phyloP scores from a whole-genome alignment of 805 yeast species.

The Ogataea populi-albae region DNA sequence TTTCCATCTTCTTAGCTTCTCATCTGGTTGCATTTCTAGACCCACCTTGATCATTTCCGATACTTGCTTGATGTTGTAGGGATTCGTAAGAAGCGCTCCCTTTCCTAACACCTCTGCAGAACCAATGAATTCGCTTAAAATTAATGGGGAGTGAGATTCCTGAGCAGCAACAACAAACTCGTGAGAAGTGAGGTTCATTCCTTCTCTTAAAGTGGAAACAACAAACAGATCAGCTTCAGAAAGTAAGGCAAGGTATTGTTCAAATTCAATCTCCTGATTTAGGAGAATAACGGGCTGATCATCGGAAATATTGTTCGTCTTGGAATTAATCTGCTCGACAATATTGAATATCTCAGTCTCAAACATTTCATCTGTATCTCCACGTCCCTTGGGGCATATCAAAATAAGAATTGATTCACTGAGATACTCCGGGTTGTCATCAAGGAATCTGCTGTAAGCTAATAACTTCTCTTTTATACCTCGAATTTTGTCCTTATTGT shows the following conservation, averaged over 20 bases:
- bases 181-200: constrained; percentile 95
- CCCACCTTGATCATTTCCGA: constrained; percentile 61
- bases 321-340: constrained; percentile 81
- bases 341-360: constrained; percentile 73
- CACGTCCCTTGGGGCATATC: constrained; percentile 63
- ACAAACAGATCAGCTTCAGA: constrained; percentile 84
- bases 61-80: constrained; percentile 78
- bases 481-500: constrained; percentile 80
- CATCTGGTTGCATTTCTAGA: constrained; percentile 62
- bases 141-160: constrained; percentile 72
- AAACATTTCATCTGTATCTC: constrained; percentile 52
- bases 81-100: constrained; percentile 79
- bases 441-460: constrained; percentile 80
- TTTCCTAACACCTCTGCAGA: constrained; percentile 73
- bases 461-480: constrained; percentile 85
- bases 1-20: constrained; percentile 60
- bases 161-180: constrained; percentile 80
- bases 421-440: constrained; percentile 66
- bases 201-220: constrained; percentile 91
- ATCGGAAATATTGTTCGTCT: constrained; percentile 66
- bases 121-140: constrained; percentile 92
- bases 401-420: constrained; percentile 75
- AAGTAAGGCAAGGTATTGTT: constrained; percentile 82
- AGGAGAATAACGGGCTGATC: constrained; percentile 83
- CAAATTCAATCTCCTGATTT: constrained; percentile 85